phyloP scores from a whole-genome alignment of 2,329 filamentous ascomycete genomes.

The Verticillium albo-atrum region DNA sequence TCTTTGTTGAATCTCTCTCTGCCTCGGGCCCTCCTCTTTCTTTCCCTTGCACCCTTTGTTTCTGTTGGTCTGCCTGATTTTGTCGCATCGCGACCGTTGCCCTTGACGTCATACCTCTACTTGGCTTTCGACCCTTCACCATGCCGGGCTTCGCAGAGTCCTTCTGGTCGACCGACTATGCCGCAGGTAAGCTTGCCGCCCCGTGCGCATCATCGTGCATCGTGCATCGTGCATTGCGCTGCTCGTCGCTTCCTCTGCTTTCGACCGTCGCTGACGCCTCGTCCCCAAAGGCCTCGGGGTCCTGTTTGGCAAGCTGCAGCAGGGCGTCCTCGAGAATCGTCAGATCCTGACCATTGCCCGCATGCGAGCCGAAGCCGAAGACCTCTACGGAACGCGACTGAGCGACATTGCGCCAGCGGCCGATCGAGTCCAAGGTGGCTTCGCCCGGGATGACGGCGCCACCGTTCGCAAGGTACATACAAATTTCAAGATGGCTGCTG shows the following conservation, averaged over 20 bases:
- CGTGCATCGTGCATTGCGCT: neutral
- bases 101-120: slow-evolving; percentile 2
- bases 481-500: slow-evolving; percentile 13
- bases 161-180: slow-evolving; percentile 98
- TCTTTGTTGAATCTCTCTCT: neutral
- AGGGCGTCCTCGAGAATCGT: slow-evolving; percentile 91
- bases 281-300: slow-evolving; percentile 79
- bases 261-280: neutral
- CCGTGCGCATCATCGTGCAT: too few relatives aligned
- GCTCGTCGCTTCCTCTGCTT: neutral
- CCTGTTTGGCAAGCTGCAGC: slow-evolving; percentile 93
- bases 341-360: slow-evolving; percentile 89
- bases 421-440: slow-evolving; percentile 79
- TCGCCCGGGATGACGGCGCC: slow-evolving; percentile 87
- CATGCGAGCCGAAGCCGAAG: slow-evolving; percentile 93
- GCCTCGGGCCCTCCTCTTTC: neutral
- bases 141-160: slow-evolving; percentile 92
- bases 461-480: slow-evolving; percentile 80
- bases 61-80: neutral
- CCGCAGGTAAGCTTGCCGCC: slow-evolving; percentile 60
- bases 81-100: slow-evolving; percentile 3
- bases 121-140: slow-evolving; percentile 22
- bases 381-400: slow-evolving; percentile 76
- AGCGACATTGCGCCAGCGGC: slow-evolving; percentile 76
- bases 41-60: neutral